Base-by-base conservation (phyloP, 108 stramenopile genomes). In the Aurantiochytrium sp. region DNA sequence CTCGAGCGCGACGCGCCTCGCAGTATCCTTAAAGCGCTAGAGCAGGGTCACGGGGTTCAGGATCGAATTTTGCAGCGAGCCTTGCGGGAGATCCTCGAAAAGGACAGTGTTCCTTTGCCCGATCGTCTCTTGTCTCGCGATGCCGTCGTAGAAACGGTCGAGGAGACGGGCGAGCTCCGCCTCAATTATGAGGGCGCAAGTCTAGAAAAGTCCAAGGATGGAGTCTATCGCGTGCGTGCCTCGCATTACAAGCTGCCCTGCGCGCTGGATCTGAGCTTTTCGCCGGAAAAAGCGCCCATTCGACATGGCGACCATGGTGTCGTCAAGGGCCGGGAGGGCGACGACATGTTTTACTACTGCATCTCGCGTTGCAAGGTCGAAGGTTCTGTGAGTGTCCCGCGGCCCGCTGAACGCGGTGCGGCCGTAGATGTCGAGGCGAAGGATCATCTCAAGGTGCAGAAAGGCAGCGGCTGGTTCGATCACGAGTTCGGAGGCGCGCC, bases 301-400 rank as follows among this genome's bases (percentile, higher is more conserved):
- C 51, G 89, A 5, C 89, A 90, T 59, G 89, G 89, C 73, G 45
- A 35, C 44, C n/a, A 90, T 51, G 89, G 89, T 35, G 89, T 90
- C 14, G 89, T 90, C 44, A 88, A 57, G 58, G 89, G 89, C 88
- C 72, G 72, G 35, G 88, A 90, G 42, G 89, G 76, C 8, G 89
- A 90, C 44, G 89, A 90, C 88, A 90, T 90, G 89, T 90, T 87
- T 69, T 90, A 90, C 76, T 90, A 90, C 76, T 88, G 89, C 42
- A 88, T 88, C 59, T 21, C 89, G 19, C 87, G 89, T 19, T 88
- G 88, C 89, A 42, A 90, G 44, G 60, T 90, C 45, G 49, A 44
- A 0, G 89, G 89, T 28, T 23, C 88, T 0, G 5, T 90, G 14
- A 25, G 29, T 8, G 53, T 89, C 73, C 53, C 53, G 16, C 19